Conservation (phyloP, 352 stramenopile species). For the Elongisporangium anandrum region DNA sequence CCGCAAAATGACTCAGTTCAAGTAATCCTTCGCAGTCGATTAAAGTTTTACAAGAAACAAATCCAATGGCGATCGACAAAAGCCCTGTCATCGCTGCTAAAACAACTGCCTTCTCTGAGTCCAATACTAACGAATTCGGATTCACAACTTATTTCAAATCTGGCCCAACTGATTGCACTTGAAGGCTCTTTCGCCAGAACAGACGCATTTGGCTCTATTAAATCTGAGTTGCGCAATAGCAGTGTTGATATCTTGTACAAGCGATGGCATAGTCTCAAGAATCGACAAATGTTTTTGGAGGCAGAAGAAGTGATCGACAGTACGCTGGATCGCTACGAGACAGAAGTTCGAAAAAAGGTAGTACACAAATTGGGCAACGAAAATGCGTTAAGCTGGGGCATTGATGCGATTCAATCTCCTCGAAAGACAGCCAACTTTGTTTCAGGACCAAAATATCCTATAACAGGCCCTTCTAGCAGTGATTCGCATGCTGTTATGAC, state of each 20-base stretch:
- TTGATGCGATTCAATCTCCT: slow-evolving; percentile 80
- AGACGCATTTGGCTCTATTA: not conserved
- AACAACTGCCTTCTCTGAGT: slow-evolving; percentile 54
- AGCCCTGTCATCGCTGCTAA: slow-evolving; percentile 61
- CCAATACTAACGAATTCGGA: slow-evolving; percentile 36
- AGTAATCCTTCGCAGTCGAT: slow-evolving; percentile 38
- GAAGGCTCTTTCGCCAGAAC: not conserved
- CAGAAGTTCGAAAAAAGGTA: slow-evolving; percentile 49
- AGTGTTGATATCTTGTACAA: slow-evolving; percentile 38
- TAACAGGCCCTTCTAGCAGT: not conserved
- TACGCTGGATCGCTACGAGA: slow-evolving; percentile 64
- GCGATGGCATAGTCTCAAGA: slow-evolving; percentile 67
- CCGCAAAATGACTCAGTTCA: slow-evolving; percentile 68
- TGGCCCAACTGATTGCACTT: slow-evolving; percentile 40
- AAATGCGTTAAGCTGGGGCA: slow-evolving; percentile 78
- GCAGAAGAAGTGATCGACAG: slow-evolving; percentile 66
- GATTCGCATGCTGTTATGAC: not conserved
- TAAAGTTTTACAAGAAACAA: slow-evolving; percentile 78
- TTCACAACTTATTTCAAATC: slow-evolving; percentile 58
- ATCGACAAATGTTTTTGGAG: slow-evolving; percentile 66
- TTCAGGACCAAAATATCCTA: not conserved
- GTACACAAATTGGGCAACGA: slow-evolving; percentile 66
- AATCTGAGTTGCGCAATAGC: not conserved
- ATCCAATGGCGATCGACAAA: slow-evolving; percentile 78
- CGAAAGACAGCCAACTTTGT: slow-evolving; percentile 23